A percentile compares a stretch with the other conserved stretches of the same genome.
phyloP scores from a whole-genome alignment of 257 asterid species.

The Sherardia arvensis region DNA sequence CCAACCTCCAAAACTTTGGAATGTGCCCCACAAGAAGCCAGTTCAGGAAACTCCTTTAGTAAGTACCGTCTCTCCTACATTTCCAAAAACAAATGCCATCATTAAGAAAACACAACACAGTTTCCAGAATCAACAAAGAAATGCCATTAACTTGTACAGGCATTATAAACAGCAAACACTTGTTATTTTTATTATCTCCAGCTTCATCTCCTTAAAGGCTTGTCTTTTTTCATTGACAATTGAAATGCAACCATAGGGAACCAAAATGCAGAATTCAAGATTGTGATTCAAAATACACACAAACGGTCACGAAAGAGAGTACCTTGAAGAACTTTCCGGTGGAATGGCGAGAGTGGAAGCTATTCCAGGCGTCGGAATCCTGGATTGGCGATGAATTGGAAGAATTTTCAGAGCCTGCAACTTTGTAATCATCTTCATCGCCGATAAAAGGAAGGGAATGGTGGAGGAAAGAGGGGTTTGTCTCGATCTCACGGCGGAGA shows the following conservation, averaged over 20 bases:
- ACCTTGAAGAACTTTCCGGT: constrained; percentile 93
- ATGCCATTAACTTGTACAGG: not conserved
- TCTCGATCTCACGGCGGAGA: constrained; percentile 51
- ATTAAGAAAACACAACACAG: not conserved
- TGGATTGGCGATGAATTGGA: constrained; percentile 6
- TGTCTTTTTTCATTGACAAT: no score
- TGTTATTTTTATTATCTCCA: not conserved
- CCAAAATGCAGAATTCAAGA: not conserved
- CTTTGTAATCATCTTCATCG: not conserved
- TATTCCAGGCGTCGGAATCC: constrained; percentile 67
- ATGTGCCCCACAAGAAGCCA: constrained; percentile 50
- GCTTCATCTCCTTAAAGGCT: not conserved
- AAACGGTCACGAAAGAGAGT: not conserved
- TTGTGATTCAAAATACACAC: not conserved
- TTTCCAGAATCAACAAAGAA: not conserved
- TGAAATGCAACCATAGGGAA: not conserved
- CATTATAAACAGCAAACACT: not conserved
- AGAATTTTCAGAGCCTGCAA: not conserved
- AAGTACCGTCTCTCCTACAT: constrained; percentile 78
- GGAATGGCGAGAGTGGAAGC: constrained; percentile 69
- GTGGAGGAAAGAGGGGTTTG: constrained; percentile 41
- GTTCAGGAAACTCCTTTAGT: constrained; percentile 76
- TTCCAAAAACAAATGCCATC: constrained; percentile 1
- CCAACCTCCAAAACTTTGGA: constrained; percentile 86
- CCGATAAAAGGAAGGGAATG: constrained; percentile 43